Conservation (phyloP, 148 eudicot species). For the Arctostaphylos glauca region DNA sequence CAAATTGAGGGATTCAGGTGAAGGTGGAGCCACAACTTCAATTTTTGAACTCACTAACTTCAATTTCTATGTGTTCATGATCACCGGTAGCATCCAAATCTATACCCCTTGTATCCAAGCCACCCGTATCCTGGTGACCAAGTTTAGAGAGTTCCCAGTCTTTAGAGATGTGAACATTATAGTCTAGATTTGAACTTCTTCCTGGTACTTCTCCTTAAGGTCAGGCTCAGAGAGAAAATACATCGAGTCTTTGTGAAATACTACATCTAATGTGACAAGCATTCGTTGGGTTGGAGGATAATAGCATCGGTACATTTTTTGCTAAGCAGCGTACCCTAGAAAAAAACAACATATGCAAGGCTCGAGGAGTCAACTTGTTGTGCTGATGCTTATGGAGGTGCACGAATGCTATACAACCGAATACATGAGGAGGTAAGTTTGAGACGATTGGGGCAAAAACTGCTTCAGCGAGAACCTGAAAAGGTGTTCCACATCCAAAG, state of each 20-base stretch:
- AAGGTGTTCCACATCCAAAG: neutral
- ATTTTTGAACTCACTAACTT: too few relatives aligned
- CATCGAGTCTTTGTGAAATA: neutral
- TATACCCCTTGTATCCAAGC: neutral
- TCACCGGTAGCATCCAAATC: neutral
- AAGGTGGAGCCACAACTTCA: too few relatives aligned
- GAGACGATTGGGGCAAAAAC: neutral
- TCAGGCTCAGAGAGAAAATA: neutral
- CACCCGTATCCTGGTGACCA: neutral
- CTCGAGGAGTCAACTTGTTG: slow-evolving; percentile 4
- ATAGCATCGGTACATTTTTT: neutral
- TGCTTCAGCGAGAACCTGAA: neutral
- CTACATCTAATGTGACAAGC: neutral
- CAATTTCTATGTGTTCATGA: neutral
- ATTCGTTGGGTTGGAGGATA: slow-evolving; percentile 1
- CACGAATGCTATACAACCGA: slow-evolving; percentile 9
- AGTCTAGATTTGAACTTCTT: neutral
- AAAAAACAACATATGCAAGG: neutral
- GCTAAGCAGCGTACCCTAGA: too few relatives aligned
- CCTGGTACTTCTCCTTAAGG: neutral
- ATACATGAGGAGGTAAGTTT: slow-evolving; percentile 7
- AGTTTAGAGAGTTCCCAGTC: neutral
- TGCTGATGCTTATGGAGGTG: slow-evolving; percentile 8
- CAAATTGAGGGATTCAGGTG: too few relatives aligned
- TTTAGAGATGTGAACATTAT: neutral